A percentile compares a stretch with the other conserved stretches of the same genome.
Evolutionary conservation across 225 moss, liverwort and hornwort genomes (phyloP).

Genomic region (Asterella californica): DNA sequence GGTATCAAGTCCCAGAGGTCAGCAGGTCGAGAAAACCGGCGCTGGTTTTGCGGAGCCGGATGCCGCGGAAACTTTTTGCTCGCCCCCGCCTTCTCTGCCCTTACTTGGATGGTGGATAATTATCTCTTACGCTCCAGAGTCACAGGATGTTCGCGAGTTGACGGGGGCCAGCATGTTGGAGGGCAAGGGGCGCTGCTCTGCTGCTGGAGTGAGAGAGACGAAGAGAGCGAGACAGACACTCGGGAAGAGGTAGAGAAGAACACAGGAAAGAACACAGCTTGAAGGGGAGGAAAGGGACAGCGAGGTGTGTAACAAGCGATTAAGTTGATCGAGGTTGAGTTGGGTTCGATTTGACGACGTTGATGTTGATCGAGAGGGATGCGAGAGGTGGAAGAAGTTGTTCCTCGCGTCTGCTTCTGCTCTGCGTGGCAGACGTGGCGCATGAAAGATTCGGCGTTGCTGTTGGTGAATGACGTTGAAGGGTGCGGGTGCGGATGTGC

Average conservation of each 20-base stretch:
- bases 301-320: background rate
- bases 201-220: background rate
- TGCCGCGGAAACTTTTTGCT: background rate
- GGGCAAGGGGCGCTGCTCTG: background rate
- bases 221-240: background rate
- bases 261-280: background rate
- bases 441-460: background rate
- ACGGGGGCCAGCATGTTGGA: background rate
- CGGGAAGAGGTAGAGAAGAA: too few species aligned
- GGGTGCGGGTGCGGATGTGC: background rate
- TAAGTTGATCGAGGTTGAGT: background rate
- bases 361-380: conserved; percentile 1
- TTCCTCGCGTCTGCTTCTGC: background rate
- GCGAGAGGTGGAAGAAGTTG: background rate
- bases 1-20: background rate
- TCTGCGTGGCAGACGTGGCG: background rate
- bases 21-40: conserved; percentile 6
- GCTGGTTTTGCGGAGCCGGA: conserved; percentile 10
- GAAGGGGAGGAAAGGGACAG: background rate
- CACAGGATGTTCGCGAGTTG: background rate
- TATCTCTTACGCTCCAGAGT: background rate
- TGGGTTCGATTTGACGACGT: background rate
- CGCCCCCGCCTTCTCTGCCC: background rate
- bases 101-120: background rate
- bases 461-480: background rate